Base-by-base conservation (phyloP, 306 rosid species). In the Fagus sylvatica region DNA sequence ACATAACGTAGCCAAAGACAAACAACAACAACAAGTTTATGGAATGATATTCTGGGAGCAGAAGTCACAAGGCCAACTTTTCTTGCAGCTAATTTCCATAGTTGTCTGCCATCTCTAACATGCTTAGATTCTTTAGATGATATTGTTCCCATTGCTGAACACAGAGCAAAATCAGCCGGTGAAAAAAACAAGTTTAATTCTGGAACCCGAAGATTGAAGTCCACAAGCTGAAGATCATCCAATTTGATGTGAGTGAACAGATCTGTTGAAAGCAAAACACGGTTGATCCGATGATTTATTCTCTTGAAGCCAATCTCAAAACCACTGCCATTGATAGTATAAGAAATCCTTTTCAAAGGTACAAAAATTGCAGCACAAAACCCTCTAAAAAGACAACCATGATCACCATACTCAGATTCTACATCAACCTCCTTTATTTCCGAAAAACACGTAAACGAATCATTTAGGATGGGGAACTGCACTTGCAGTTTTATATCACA, bases 21-120 rank as follows among this genome's bases (percentile, higher is more conserved):
- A 67, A 91, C 79, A 74, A 74, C 46, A 77, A 82, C 76, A 72
- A 84, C 93, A 77, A 86, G 74, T 76, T 87, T 88, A 78, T 71
- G 88, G 73, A 85, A 85, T 36, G 93, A 85, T 80, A 84, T 61
- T 76, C 87, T 85, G 53, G 84, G 87, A 64, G 80, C 80, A 70
- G 78, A 70, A 69, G 76, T 84, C 85, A 76, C 71, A 39, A 32
- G 83, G 75, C 73, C 72, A 83, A 94, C 82, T 77, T 90, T 88
- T 75, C 76, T 87, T 65, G 98, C 91, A 77, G 93, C 95, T 83
- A 90, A 79, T 80, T 80, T 86, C 98, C 98, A 94, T 51, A 94
- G 85, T 70, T 90, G 90, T 84, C 87, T 84, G 72, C 84, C 95
- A 90, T 85, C 83, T 91, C 93, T 92, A 76, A 89, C 43, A 82